phyloP scores from a whole-genome alignment of 2,329 filamentous ascomycete genomes.

The Clonostachys rhizophaga region DNA sequence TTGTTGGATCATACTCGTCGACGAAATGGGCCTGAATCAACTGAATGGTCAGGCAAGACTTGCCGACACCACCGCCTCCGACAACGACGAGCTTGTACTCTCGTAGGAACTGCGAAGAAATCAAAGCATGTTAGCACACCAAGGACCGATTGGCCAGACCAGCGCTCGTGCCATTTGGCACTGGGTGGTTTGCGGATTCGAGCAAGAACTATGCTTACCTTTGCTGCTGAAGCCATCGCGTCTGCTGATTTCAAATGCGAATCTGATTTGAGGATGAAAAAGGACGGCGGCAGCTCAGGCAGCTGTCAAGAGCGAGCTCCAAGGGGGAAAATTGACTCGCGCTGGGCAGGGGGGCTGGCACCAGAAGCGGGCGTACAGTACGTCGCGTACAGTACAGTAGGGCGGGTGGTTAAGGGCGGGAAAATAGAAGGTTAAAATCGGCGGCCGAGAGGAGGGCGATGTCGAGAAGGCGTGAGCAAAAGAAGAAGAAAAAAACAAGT shows the following conservation, averaged over 20 bases:
- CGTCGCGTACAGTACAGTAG: no score
- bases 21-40: constrained; percentile 95
- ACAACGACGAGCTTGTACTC: constrained; percentile 97
- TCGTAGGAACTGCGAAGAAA: constrained; percentile 63
- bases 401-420: no score
- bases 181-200: no score
- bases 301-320: constrained; percentile 1
- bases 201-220: constrained; percentile 14
- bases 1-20: constrained; percentile 98
- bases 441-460: no score
- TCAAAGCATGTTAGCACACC: no score
- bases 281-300: constrained; percentile 2
- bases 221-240: constrained; percentile 22
- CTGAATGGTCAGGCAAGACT: constrained; percentile 98
- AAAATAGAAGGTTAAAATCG: no score
- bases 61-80: constrained; percentile 96
- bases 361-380: no score
- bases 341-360: no score
- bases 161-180: neutral
- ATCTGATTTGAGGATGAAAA: constrained; percentile 2
- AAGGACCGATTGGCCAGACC: neutral
- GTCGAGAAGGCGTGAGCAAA: no score
- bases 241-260: constrained; percentile 2
- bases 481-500: no score
- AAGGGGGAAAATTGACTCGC: constrained; percentile 9